phyloP scores from a whole-genome alignment of 1,284 basidiomycete species.

The Marasmius oreades region DNA sequence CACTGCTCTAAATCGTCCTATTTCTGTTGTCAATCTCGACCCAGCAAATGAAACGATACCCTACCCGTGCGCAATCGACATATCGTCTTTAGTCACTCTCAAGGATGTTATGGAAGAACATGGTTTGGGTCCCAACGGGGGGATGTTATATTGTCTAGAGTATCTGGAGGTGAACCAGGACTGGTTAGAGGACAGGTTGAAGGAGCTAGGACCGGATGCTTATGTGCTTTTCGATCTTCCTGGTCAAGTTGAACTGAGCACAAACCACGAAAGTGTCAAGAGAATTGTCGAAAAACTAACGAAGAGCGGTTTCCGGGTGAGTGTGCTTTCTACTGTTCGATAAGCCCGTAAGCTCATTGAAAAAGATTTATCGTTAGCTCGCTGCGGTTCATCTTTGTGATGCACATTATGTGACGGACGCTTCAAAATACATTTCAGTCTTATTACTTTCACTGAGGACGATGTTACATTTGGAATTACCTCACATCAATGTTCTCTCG shows the following conservation, averaged over 20 bases:
- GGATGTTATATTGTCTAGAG: conserved; percentile 96
- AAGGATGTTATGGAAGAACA: conserved; percentile 86
- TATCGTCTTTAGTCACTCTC: conserved; percentile 85
- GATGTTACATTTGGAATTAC: conserved; percentile 98
- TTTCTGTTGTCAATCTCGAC: conserved; percentile 92
- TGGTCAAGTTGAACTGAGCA: conserved; percentile 96
- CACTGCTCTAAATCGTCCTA: conserved; percentile 80
- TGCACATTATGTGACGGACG: conserved; percentile 95
- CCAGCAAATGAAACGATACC: conserved; percentile 90
- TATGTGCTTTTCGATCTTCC: conserved; percentile 97
- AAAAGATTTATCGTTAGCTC: conserved; percentile 51
- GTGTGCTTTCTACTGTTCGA: conserved; percentile 25
- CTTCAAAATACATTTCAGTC: conserved; percentile 92
- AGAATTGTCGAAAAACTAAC: conserved; percentile 69
- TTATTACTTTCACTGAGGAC: conserved; percentile 89
- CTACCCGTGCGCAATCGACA: conserved; percentile 88
- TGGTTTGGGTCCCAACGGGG: conserved; percentile 93
- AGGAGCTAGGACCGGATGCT: conserved; percentile 63
- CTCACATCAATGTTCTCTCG: conserved; percentile 95
- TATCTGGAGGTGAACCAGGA: conserved; percentile 95
- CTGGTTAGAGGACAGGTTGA: conserved; percentile 83
- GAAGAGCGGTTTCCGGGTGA: conserved; percentile 83
- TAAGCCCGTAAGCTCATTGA: conserved; percentile 13
- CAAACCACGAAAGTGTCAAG: conserved; percentile 90
- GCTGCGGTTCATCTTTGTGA: conserved; percentile 95